phyloP scores from a whole-genome alignment of 2,329 filamentous ascomycete species.

The Aspergillus sclerotialis region DNA sequence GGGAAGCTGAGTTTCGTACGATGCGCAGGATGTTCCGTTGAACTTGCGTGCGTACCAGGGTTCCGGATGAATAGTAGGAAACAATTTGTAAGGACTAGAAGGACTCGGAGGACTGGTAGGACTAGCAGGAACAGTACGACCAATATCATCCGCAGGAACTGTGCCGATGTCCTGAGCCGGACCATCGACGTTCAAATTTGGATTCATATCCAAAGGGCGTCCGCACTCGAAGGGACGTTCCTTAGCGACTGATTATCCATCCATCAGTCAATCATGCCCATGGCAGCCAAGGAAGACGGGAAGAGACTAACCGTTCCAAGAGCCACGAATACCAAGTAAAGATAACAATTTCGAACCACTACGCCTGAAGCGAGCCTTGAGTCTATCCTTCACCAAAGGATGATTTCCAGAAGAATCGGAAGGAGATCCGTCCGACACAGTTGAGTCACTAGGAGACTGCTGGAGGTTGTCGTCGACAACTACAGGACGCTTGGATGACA shows the following conservation, averaged over 20 bases:
- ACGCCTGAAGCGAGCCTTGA: conserved; percentile 24
- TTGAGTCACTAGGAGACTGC: conserved; percentile 12
- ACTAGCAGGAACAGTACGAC: too few species aligned
- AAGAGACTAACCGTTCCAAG: conserved; percentile 17
- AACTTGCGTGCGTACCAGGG: too few species aligned
- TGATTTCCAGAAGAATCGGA: conserved; percentile 12
- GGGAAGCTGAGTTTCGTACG: too few species aligned
- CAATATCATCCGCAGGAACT: too few species aligned
- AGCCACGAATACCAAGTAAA: conserved; percentile 24
- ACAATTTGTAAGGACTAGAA: too few species aligned
- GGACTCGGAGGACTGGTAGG: too few species aligned
- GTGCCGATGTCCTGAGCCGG: too few species aligned
- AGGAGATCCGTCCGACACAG: conserved; percentile 19
- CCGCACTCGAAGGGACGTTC: not conserved
- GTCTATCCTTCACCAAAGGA: conserved; percentile 14
- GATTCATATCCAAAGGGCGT: not conserved
- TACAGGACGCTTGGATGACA: conserved; percentile 11
- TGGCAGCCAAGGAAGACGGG: not conserved
- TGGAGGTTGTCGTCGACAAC: conserved; percentile 8
- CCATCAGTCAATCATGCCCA: not conserved
- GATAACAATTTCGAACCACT: conserved; percentile 32
- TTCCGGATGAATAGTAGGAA: too few species aligned
- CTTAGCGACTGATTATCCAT: conserved; percentile 1
- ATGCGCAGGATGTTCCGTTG: too few species aligned
- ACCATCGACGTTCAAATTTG: too few species aligned